Conservation (phyloP, 495 filamentous ascomycete species). For the Xylaria intraflava region DNA sequence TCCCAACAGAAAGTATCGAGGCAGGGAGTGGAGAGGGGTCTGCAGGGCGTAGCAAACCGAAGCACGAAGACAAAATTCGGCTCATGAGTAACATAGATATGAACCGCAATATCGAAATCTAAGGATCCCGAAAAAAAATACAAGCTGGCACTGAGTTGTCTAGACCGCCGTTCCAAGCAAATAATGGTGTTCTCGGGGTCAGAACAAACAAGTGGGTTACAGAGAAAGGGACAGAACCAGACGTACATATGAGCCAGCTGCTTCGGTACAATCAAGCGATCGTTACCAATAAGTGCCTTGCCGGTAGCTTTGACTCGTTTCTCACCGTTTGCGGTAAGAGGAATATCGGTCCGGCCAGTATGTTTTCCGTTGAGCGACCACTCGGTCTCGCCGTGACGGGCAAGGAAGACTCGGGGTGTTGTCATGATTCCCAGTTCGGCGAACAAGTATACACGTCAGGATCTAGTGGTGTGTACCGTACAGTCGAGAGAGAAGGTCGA, state of each 20-base stretch:
- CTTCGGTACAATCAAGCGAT: slow-evolving; percentile 77
- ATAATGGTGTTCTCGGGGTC: neutral
- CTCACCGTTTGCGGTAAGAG: slow-evolving; percentile 81
- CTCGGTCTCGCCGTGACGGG: slow-evolving; percentile 91
- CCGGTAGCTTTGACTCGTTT: slow-evolving; percentile 76
- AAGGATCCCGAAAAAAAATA: too few species aligned
- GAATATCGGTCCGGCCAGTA: slow-evolving; percentile 80
- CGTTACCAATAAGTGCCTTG: slow-evolving; percentile 72
- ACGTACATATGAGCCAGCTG: slow-evolving; percentile 69
- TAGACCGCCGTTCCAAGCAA: too few species aligned
- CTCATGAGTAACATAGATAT: too few species aligned
- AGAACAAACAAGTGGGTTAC: neutral
- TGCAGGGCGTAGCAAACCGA: too few species aligned
- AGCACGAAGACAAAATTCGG: too few species aligned
- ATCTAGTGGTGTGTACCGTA: neutral
- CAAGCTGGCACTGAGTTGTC: too few species aligned
- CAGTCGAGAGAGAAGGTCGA: neutral
- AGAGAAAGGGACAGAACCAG: slow-evolving; percentile 14
- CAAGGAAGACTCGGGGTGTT: slow-evolving; percentile 80
- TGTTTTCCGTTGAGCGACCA: slow-evolving; percentile 94
- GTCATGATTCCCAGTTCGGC: slow-evolving; percentile 24
- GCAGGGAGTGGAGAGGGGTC: too few species aligned
- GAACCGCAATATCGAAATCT: too few species aligned
- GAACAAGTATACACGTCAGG: neutral
- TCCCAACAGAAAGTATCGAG: too few species aligned